Base-by-base conservation (phyloP, 202 grass and related monocot species). In the Digitaria exilis region DNA sequence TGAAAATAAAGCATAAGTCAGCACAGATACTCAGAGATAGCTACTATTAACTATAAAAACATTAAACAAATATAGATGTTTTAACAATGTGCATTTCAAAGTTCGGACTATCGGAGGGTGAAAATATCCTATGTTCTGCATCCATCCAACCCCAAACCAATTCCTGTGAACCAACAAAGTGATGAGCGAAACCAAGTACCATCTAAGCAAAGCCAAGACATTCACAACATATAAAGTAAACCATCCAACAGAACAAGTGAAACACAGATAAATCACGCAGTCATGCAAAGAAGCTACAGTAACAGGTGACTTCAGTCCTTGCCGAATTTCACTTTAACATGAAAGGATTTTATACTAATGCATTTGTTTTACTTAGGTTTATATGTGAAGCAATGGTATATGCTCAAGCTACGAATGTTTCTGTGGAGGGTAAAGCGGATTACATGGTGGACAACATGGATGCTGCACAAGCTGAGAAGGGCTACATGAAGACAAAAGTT, bases 11-110 rank as follows among this genome's bases (percentile, higher is more conserved):
- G 37, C 39, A 65, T 46, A 75, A 17, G 24, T 2, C 1, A 51
- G 67, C 75, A 55, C 19, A 84, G 21, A 18, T 1, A 2, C 52
- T 57, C 16, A 88, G 19, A 92, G 50, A 77, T 0, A 31, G 41
- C 37, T 69, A 48, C 11, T 51, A 81, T 39, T 52, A 28, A 28
- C n/a, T n/a, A n/a, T n/a, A n/a, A n/a, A 51, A 4, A 35, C 22
- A 69, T 42, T 39, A 69, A 34, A 2, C 9, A 76, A 48, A 44
- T 10, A 42, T 2, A 87, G 81, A 42, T 46, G 2, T 60, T 66
- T 59, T 12, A 37, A 29, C 10, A 35, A 63, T 69, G 1, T 60
- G 32, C 43, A 70, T 46, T 29, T 57, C 34, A 76, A 69, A 65
- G 29, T 39, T 39, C 37, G 37, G 37, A 39, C 37, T 39, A 31